phyloP scores from a whole-genome alignment of 75 land plant genomes.

The Larix kaempferi region DNA sequence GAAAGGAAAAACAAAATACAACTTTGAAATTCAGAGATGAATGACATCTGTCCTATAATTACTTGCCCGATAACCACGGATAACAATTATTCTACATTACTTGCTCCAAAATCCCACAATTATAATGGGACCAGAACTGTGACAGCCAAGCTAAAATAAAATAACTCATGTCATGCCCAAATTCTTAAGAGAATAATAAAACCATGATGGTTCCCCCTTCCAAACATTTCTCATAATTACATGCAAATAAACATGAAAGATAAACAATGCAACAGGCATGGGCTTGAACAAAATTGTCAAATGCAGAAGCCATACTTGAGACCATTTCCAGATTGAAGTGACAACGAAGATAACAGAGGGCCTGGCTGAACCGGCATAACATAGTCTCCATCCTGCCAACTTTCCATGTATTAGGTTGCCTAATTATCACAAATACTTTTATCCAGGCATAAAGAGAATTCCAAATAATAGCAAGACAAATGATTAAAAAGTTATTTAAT shows the following conservation, averaged over 20 bases:
- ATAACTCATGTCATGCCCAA: background rate
- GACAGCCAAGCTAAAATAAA: background rate
- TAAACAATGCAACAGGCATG: background rate
- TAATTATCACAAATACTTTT: background rate
- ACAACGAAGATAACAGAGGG: background rate
- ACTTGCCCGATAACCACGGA: background rate
- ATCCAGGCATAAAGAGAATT: background rate
- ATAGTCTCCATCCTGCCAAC: conserved; percentile 10
- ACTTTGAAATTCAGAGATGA: background rate
- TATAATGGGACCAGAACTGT: background rate
- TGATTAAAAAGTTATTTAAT: background rate
- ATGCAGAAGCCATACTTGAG: conserved; percentile 10
- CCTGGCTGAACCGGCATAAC: background rate
- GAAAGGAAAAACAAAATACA: background rate
- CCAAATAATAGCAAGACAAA: background rate
- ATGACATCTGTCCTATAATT: background rate
- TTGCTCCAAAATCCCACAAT: background rate
- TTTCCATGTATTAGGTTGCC: conserved; percentile 1
- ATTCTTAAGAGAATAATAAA: background rate
- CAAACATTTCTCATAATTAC: background rate
- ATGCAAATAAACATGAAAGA: background rate
- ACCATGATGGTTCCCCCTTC: background rate
- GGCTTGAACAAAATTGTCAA: background rate
- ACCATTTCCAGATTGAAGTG: background rate
- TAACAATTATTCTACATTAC: no score